A percentile compares a stretch with the other conserved stretches of the same genome.
These are phyloP conservation scores for Fraxinus angustifolia DNA, from an alignment of 305 asterid species.

Conservation along the genomic window DNA sequence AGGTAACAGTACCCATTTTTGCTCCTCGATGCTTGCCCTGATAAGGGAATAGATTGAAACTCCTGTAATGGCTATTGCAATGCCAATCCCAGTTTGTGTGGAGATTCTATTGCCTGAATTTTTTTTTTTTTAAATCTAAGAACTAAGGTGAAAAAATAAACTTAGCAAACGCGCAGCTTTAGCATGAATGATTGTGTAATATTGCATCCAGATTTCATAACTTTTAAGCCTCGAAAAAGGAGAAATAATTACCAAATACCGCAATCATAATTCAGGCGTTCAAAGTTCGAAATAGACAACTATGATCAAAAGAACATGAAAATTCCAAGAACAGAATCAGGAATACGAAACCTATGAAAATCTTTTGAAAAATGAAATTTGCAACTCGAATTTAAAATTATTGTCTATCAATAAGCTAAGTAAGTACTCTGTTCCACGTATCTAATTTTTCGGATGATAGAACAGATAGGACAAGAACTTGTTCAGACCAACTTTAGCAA, in stretches of 20 bases:
- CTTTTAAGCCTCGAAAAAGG: neutral
- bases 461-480: constrained; percentile 66
- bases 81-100: constrained; percentile 66
- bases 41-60: constrained; percentile 58
- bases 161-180: neutral
- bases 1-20: constrained; percentile 38
- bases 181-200: neutral
- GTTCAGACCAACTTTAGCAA: constrained; percentile 63
- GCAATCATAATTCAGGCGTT: constrained; percentile 21
- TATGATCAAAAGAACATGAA: neutral
- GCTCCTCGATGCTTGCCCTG: constrained; percentile 57
- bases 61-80: constrained; percentile 64
- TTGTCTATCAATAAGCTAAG: neutral
- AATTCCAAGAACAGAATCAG: neutral
- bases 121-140: neutral
- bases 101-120: constrained; percentile 56
- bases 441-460: constrained; percentile 69
- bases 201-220: neutral
- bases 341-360: neutral
- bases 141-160: neutral
- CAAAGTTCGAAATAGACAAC: constrained; percentile 18
- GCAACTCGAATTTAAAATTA: neutral
- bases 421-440: neutral
- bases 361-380: neutral
- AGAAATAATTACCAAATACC: constrained; percentile 42